phyloP scores from a whole-genome alignment of 2,329 filamentous ascomycete species.

The Venturiaceae sp. region DNA sequence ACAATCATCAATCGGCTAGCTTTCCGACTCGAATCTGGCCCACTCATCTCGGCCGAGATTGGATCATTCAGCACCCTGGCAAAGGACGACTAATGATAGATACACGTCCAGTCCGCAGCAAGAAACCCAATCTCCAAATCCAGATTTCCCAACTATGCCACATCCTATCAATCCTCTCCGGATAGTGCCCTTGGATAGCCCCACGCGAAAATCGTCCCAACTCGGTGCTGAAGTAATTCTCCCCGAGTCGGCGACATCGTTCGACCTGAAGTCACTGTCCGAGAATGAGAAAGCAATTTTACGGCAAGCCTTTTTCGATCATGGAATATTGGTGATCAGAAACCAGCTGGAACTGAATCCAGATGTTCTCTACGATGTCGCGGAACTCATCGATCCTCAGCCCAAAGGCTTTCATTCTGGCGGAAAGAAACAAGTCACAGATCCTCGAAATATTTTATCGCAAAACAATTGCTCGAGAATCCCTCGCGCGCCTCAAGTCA shows the following conservation, averaged over 20 bases:
- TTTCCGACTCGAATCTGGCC: background rate
- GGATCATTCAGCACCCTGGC: background rate
- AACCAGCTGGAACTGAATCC: constrained; percentile 12
- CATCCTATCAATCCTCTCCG: background rate
- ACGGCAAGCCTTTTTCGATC: constrained; percentile 12
- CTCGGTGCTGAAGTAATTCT: constrained; percentile 12
- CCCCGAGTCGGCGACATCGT: constrained; percentile 4
- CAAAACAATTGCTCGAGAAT: constrained; percentile 8
- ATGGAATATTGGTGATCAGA: constrained; percentile 13
- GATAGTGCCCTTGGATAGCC: background rate
- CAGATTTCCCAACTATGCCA: too few relatives aligned
- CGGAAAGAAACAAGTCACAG: constrained; percentile 13
- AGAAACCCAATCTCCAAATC: too few relatives aligned
- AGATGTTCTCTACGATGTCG: constrained; percentile 10
- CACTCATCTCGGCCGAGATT: background rate
- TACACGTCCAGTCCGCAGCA: too few relatives aligned
- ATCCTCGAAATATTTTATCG: constrained; percentile 10
- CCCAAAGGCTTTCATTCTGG: constrained; percentile 13
- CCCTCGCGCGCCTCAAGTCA: constrained; percentile 13
- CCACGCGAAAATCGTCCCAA: constrained; percentile 9
- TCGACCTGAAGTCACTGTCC: constrained; percentile 9
- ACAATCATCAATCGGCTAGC: background rate
- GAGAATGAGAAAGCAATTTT: constrained; percentile 10
- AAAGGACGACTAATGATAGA: background rate
- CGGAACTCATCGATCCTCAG: constrained; percentile 13